These are phyloP conservation scores for Mortierella sp. DNA, from an alignment of 371 early-diverging fungal genomes.

Conservation along the genomic window DNA sequence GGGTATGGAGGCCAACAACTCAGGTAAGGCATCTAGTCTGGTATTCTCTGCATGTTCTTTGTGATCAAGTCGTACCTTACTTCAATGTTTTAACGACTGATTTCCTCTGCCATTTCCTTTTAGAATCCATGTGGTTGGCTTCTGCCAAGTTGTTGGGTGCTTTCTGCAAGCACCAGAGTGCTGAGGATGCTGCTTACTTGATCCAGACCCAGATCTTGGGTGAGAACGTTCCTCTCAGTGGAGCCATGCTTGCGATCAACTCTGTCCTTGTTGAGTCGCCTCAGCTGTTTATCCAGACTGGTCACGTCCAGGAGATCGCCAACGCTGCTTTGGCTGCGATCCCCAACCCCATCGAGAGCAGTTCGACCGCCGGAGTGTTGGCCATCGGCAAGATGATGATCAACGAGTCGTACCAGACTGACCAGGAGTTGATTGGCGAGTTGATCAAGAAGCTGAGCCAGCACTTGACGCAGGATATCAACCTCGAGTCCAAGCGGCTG, in stretches of 20 bases:
- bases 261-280: constrained; percentile 66
- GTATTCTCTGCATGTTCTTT: background rate
- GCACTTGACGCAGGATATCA: constrained; percentile 51
- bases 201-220: constrained; percentile 60
- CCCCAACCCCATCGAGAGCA: constrained; percentile 36
- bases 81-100: background rate
- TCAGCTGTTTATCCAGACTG: constrained; percentile 59
- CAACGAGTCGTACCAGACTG: constrained; percentile 60
- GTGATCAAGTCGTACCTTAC: no score
- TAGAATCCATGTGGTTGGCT: constrained; percentile 58
- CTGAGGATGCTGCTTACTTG: constrained; percentile 59
- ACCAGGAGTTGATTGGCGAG: constrained; percentile 53
- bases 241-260: constrained; percentile 63
- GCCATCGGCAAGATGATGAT: constrained; percentile 66
- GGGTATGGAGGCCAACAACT: constrained; percentile 59
- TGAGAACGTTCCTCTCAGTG: constrained; percentile 57
- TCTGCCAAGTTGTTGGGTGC: constrained; percentile 67
- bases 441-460: constrained; percentile 54
- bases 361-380: constrained; percentile 60
- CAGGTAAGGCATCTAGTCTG: constrained; percentile 44
- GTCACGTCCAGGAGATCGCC: constrained; percentile 47
- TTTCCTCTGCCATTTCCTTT: background rate
- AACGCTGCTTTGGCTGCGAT: constrained; percentile 42
- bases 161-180: constrained; percentile 62
- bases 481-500: constrained; percentile 61